Evolutionary conservation across 805 yeast genomes (phyloP), one percentile per base, ranked within the genome.

Genomic region (Dipodascus albidus): DNA sequence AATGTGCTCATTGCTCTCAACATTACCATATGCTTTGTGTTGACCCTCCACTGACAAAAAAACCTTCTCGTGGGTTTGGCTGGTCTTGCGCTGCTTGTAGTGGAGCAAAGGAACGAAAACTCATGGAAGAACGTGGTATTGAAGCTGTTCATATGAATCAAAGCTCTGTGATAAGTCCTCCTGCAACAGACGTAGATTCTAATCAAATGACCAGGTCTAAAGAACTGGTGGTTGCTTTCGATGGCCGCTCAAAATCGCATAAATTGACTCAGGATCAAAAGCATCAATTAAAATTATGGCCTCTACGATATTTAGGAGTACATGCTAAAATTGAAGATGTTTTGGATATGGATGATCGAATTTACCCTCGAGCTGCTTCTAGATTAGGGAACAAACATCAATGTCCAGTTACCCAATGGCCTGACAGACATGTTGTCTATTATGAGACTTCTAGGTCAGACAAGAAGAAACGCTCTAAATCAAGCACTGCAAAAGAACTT

Each of bases 21-120:
- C 73, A 73, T 55, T 87, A 81, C 59, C 98, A 90, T 69, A 78
- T 89, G 79, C 72, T 80, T 38, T 90, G 98, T 62, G 76, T 89
- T 50, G 87, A 84, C 56, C 96, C 96, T 1, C 96, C 96, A 1
- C 67, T 88, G 42, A 65, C 78, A 52, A 78, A 79, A 57, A 86
- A 86, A 62, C 96, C 96, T 0, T 82, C 86, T 48, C 71, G 95
- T 54, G 96, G 96, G 1, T 85, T 87, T 64, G 86, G 88, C 6
- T 90, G 96, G 96, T 77, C 87, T 23, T 89, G 97, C 71, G 90
- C 87, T 24, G 65, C 71, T 3, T 89, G 97, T 69, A 74, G 83
- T 27, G 54, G 58, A 17, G 61, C 61, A 6, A 52, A 55, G 8
- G 65, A 62, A 50, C 53, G 56, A 23, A 54, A 52, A 22, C 54